Conservation (phyloP, 2,329 filamentous ascomycete species). For the Alternaria triticimaculans region DNA sequence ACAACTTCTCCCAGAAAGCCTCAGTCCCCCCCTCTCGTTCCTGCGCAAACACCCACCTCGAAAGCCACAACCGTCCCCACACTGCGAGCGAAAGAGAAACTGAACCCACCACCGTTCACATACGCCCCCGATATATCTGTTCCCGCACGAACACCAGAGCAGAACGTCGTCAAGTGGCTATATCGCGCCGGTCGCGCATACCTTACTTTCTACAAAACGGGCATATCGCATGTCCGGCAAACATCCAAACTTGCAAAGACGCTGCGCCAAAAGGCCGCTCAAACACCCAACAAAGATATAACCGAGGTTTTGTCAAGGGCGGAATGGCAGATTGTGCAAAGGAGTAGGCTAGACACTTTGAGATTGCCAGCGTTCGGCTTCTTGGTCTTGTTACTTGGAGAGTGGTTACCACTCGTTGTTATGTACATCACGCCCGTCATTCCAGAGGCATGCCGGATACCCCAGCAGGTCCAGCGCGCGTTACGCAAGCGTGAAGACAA, state of each 20-base stretch:
- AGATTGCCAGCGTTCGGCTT: constrained; percentile 80
- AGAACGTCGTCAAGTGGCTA: constrained; percentile 61
- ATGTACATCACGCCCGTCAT: constrained; percentile 74
- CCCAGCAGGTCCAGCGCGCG: constrained; percentile 71
- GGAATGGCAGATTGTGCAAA: constrained; percentile 72
- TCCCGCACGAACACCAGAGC: constrained; percentile 60
- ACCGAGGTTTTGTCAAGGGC: constrained; percentile 62
- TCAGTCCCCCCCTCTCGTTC: neutral
- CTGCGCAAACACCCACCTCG: neutral
- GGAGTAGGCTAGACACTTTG: constrained; percentile 74
- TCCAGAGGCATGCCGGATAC: constrained; percentile 83
- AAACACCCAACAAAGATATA: constrained; percentile 1
- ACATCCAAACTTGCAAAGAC: constrained; percentile 62
- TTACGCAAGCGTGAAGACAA: constrained; percentile 58
- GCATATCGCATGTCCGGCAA: constrained; percentile 73
- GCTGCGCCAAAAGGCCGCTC: constrained; percentile 51
- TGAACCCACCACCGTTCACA: constrained; percentile 78
- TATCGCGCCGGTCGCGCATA: constrained; percentile 76
- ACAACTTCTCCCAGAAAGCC: neutral
- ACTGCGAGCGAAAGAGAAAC: constrained; percentile 22
- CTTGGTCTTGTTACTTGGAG: constrained; percentile 78
- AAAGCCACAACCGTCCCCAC: constrained; percentile 9
- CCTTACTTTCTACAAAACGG: constrained; percentile 84
- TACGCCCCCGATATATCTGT: constrained; percentile 73
- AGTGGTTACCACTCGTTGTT: constrained; percentile 84